phyloP scores from a whole-genome alignment of 257 asterid genomes.

The Nicotiana obtusifolia region DNA sequence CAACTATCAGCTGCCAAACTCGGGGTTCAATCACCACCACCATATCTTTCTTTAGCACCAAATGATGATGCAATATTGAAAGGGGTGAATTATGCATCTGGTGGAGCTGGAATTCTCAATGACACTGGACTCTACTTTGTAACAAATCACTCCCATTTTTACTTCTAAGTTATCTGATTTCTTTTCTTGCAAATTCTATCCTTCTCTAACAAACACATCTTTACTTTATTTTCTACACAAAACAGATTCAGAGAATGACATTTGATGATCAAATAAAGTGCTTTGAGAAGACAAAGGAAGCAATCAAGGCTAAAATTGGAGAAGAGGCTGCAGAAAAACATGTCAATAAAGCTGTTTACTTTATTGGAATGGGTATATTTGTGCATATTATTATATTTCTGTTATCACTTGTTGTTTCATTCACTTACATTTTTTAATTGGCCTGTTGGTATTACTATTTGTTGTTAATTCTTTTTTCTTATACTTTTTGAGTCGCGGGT shows the following conservation, averaged over 20 bases:
- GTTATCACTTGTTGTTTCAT: too few relatives aligned
- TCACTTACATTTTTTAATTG: too few relatives aligned
- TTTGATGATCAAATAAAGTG: conserved; percentile 62
- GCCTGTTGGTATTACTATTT: too few relatives aligned
- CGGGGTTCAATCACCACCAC: conserved; percentile 63
- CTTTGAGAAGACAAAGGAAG: conserved; percentile 48
- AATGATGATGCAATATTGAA: conserved; percentile 53
- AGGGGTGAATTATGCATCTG: conserved; percentile 86
- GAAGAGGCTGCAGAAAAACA: conserved; percentile 50
- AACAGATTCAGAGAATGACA: conserved; percentile 60
- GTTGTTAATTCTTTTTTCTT: too few relatives aligned
- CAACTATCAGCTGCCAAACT: conserved; percentile 52
- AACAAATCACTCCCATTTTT: not conserved
- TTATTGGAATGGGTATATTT: conserved; percentile 54
- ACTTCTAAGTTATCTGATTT: not conserved
- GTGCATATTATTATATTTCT: too few relatives aligned
- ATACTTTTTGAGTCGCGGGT: too few relatives aligned
- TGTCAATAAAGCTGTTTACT: conserved; percentile 49
- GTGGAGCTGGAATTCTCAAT: conserved; percentile 88
- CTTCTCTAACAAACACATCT: too few relatives aligned
- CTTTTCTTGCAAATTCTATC: not conserved
- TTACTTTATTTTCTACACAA: not conserved
- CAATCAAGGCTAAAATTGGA: conserved; percentile 51
- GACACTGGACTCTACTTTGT: conserved; percentile 85
- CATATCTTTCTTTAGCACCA: conserved; percentile 59